Conservation (phyloP, 179 eudicot species). For the Spergularia azorica region DNA sequence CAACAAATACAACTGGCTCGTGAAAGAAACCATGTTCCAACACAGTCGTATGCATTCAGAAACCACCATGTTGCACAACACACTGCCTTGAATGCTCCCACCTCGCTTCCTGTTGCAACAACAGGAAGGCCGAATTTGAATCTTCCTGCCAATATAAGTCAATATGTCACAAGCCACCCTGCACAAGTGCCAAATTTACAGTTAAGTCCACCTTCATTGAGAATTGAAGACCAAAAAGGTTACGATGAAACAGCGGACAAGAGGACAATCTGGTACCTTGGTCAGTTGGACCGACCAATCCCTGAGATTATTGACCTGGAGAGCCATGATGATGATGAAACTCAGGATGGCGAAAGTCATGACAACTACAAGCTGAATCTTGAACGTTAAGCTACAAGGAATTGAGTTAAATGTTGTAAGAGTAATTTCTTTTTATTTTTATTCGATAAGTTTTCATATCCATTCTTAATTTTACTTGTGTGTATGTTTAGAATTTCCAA, state of each 20-base stretch:
- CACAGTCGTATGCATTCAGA: neutral
- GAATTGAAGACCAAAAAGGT: constrained; percentile 15
- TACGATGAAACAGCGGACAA: constrained; percentile 18
- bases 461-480: too few relatives aligned
- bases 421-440: neutral
- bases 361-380: constrained; percentile 17
- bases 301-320: constrained; percentile 25
- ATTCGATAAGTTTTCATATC: neutral
- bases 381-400: constrained; percentile 4
- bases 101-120: neutral
- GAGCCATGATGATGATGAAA: neutral
- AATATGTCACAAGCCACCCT: neutral
- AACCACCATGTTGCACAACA: constrained; percentile 12
- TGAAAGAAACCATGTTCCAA: constrained; percentile 4
- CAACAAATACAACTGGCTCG: neutral
- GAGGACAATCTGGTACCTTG: constrained; percentile 36
- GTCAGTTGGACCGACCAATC: constrained; percentile 33
- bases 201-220: neutral
- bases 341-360: neutral
- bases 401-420: neutral
- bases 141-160: constrained; percentile 1
- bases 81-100: constrained; percentile 4
- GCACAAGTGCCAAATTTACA: neutral
- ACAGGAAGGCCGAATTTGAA: neutral
- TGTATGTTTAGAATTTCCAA: neutral